phyloP scores from a whole-genome alignment of 2,329 filamentous ascomycete species.

The Phaeosphaeria sp. region DNA sequence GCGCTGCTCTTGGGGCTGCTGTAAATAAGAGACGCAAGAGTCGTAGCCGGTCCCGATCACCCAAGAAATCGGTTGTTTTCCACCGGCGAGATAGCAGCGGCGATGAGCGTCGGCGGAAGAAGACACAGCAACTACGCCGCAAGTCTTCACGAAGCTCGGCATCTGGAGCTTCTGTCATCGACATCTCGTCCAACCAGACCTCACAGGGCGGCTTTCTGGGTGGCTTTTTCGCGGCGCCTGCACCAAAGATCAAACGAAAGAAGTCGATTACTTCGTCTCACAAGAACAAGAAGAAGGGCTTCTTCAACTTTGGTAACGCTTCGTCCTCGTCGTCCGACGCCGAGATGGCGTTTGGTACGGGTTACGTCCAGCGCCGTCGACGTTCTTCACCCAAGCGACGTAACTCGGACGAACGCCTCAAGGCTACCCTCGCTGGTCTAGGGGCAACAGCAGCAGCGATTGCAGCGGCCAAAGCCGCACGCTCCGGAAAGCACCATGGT shows the following conservation, averaged over 20 bases:
- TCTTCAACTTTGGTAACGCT: slow-evolving; percentile 58
- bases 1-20: slow-evolving; percentile 46
- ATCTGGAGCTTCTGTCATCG: slow-evolving; percentile 65
- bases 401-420: slow-evolving; percentile 55
- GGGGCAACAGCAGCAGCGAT: slow-evolving; percentile 59
- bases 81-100: slow-evolving; percentile 39
- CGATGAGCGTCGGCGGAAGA: slow-evolving; percentile 34
- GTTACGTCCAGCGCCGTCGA: slow-evolving; percentile 34
- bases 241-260: slow-evolving; percentile 38
- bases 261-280: slow-evolving; percentile 29
- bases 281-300: slow-evolving; percentile 52
- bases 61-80: slow-evolving; percentile 37
- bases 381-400: slow-evolving; percentile 42
- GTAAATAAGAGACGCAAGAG: slow-evolving; percentile 38
- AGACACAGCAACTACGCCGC: slow-evolving; percentile 33
- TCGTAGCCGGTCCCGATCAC: slow-evolving; percentile 46
- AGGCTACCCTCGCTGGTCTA: slow-evolving; percentile 55
- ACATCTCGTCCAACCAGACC: slow-evolving; percentile 67
- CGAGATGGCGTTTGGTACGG: slow-evolving; percentile 55
- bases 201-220: slow-evolving; percentile 54
- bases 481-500: slow-evolving; percentile 29
- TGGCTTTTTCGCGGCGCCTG: slow-evolving; percentile 66
- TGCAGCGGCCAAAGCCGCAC: slow-evolving; percentile 49
- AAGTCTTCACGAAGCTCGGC: slow-evolving; percentile 46
- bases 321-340: slow-evolving; percentile 55